These are phyloP conservation scores for Aureoboletus auriporus DNA, from an alignment of 768 basidiomycete genomes.

Conservation along the genomic window DNA sequence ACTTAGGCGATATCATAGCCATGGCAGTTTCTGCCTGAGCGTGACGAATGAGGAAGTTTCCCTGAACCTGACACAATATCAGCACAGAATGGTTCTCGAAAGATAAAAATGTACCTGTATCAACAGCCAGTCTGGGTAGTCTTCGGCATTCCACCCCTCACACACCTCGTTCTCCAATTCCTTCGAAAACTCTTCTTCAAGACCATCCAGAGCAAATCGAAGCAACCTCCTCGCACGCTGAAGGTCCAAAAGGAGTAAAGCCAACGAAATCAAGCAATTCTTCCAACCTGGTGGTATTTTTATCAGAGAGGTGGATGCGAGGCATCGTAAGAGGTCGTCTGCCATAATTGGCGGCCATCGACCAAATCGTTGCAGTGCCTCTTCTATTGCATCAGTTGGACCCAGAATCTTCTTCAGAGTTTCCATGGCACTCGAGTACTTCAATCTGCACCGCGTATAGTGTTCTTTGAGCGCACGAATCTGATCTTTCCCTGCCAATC, in stretches of 20 bases:
- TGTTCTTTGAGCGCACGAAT: not conserved
- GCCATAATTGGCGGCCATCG: not conserved
- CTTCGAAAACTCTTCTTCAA: conserved; percentile 21
- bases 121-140: conserved; percentile 38
- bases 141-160: conserved; percentile 15
- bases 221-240: conserved; percentile 33
- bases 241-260: not conserved
- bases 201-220: not conserved
- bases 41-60: conserved; percentile 32
- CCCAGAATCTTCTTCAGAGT: not conserved
- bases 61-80: not conserved
- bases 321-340: not conserved
- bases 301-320: not conserved
- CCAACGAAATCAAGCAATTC: not conserved
- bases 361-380: not conserved
- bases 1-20: not conserved
- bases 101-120: conserved; percentile 31
- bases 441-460: not conserved
- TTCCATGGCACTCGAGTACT: not conserved
- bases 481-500: not conserved
- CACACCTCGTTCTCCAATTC: conserved; percentile 19
- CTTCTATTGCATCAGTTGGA: not conserved
- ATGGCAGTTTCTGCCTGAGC: conserved; percentile 5
- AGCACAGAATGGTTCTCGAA: not conserved
- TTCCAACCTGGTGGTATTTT: not conserved